phyloP scores from a whole-genome alignment of 305 asterid genomes.

The Solanum hybrid region DNA sequence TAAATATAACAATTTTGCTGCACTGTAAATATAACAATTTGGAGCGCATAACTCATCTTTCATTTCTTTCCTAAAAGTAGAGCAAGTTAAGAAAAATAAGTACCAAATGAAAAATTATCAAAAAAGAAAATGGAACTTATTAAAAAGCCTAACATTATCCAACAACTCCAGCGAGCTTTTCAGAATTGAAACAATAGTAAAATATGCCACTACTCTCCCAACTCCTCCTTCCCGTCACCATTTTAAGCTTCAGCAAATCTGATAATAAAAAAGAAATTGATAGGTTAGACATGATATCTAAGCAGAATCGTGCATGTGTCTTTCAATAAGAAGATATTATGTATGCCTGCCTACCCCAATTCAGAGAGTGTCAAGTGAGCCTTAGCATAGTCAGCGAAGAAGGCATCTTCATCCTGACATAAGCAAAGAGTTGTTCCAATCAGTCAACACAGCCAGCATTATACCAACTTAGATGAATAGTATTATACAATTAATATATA shows the following conservation, averaged over 20 bases:
- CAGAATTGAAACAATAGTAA: neutral
- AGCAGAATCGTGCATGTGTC: neutral
- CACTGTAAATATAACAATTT: neutral
- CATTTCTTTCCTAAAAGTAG: neutral
- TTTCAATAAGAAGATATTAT: no score
- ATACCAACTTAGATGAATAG: neutral
- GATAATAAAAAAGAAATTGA: constrained; percentile 10
- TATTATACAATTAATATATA: neutral
- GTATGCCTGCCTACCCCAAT: constrained; percentile 46
- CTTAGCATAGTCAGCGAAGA: constrained; percentile 67
- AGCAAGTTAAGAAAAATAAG: neutral
- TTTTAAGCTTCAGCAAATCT: constrained; percentile 62
- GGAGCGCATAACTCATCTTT: neutral
- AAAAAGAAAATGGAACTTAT: neutral
- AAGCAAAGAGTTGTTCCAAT: neutral
- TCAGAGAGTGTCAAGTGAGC: constrained; percentile 86
- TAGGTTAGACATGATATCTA: neutral
- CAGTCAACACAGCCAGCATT: neutral
- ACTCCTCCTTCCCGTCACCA: neutral
- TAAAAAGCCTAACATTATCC: neutral
- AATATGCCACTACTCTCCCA: constrained; percentile 19
- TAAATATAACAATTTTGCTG: neutral
- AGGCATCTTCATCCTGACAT: constrained; percentile 75
- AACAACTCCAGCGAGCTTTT: neutral
- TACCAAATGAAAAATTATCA: neutral